Conservation (phyloP, 257 asterid genomes). For the Ophiorrhiza pumila region DNA sequence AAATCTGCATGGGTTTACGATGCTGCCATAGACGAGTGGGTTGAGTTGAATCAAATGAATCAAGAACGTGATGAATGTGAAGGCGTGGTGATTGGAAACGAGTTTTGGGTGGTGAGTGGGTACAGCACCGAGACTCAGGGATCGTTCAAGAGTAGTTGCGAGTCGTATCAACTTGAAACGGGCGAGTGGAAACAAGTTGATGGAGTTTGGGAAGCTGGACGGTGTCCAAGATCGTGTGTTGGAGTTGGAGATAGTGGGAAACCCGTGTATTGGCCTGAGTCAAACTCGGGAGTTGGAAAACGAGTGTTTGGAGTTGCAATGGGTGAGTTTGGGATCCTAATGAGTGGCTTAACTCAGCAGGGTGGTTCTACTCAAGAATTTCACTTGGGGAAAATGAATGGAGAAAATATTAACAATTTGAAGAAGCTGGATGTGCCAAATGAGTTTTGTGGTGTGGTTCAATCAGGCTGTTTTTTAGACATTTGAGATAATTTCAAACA, state of each 20-base stretch:
- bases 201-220: conserved; percentile 1
- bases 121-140: conserved; percentile 11
- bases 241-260: neutral
- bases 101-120: conserved; percentile 17
- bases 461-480: conserved; percentile 13
- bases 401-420: neutral
- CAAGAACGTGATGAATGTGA: conserved; percentile 8
- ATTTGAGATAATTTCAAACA: neutral
- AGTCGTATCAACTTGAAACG: neutral
- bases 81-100: neutral
- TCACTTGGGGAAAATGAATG: neutral
- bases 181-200: conserved; percentile 11
- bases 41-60: conserved; percentile 8
- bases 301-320: neutral
- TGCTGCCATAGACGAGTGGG: conserved; percentile 1
- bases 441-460: conserved; percentile 10
- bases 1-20: conserved; percentile 8
- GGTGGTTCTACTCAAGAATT: neutral
- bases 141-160: neutral
- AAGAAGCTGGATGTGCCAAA: neutral
- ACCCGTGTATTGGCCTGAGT: neutral
- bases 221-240: conserved; percentile 12
- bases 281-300: neutral
- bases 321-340: neutral
- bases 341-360: conserved; percentile 2